Percentiles rank a stretch among this genome's conserved stretches.
Conservation (phyloP, 1,139 yeast species). For the Tardiomyces depauwii region DNA sequence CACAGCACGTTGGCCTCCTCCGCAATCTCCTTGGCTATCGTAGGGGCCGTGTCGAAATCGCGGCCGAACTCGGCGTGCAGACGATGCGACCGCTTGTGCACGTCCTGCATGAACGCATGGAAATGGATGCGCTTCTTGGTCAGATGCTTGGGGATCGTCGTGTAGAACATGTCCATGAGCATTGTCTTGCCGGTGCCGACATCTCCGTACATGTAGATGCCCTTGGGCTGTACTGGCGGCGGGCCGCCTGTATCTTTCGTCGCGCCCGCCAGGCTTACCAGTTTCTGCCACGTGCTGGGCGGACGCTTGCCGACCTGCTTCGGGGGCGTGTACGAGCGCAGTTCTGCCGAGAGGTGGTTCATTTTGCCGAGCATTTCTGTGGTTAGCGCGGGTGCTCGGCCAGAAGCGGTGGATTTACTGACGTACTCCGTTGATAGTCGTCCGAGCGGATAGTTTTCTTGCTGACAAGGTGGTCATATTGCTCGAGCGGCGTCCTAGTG, state of each 20-base stretch:
- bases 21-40: constrained; percentile 77
- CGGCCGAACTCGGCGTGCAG: constrained; percentile 50
- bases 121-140: constrained; percentile 78
- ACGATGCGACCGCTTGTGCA: constrained; percentile 79
- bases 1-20: constrained; percentile 67
- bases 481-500: constrained; percentile 37
- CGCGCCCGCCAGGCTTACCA: too few species aligned
- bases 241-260: too few species aligned
- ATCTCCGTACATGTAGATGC: constrained; percentile 89
- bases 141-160: constrained; percentile 65
- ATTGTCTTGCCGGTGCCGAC: constrained; percentile 98
- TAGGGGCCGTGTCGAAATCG: constrained; percentile 75
- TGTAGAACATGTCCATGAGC: constrained; percentile 92
- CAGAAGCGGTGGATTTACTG: too few species aligned
- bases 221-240: constrained; percentile 42
- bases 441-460: constrained; percentile 49
- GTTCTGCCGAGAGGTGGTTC: constrained; percentile 15
- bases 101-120: constrained; percentile 93
- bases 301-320: too few species aligned
- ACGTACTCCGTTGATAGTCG: constrained; percentile 37
- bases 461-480: constrained; percentile 47
- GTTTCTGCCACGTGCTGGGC: too few species aligned
- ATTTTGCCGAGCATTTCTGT: constrained; percentile 8
- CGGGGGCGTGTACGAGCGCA: constrained; percentile 2
- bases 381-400: too few species aligned